Base-by-base conservation (phyloP, 2,329 filamentous ascomycete species). In the Pseudogymnoascus sp. region DNA sequence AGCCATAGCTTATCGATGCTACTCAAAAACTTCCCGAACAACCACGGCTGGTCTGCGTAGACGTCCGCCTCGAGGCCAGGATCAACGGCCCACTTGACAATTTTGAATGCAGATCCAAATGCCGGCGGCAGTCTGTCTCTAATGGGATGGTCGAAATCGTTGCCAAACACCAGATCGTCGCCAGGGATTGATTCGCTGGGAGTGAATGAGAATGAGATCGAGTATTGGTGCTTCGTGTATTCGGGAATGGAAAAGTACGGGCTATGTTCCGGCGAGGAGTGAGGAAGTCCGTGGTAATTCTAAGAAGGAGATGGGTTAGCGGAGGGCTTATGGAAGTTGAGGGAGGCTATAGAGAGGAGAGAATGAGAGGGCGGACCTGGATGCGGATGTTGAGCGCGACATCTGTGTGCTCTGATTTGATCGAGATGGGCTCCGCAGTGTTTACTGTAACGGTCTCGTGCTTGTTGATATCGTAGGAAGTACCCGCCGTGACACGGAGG, bases 131-230 rank as follows among this genome's bases (percentile, higher is more conserved):
- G 79, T 14, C 86, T 84, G 71, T 96, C 88, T 30, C 91, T 84
- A 67, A 99, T 94, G 0, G 94, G 90, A 58, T 89, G 84, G 70
- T 96, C 92, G 72, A 97, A 97, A 78, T 97, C 92, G 73, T 97
- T 97, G 41, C 93, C 94, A 68, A 96, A 96, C 60, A 97, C 86
- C 2, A 99, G 79, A 64, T 95, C 86, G 36, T 72, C 65, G 12
- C 64, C 67, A 60, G 54, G 64, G 60, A 66, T 66, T 65, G 62
- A 54, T 7, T 35, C 57, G 68, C 89, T 90, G n/a, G 88, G 90
- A 0, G 82, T 85, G 73, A 97, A 90, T 50, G 84, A 82, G 71
- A 96, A 87, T 33, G 84, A 81, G 68, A 97, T 91, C 68, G 86
- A 90, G 78, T 97, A 97, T 71, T 91, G 88, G 66, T 81, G 82